Evolutionary conservation across 2,329 filamentous ascomycete species (phyloP), one percentile per base, ranked within the genome.

Genomic region (Fusarium chuoi): DNA sequence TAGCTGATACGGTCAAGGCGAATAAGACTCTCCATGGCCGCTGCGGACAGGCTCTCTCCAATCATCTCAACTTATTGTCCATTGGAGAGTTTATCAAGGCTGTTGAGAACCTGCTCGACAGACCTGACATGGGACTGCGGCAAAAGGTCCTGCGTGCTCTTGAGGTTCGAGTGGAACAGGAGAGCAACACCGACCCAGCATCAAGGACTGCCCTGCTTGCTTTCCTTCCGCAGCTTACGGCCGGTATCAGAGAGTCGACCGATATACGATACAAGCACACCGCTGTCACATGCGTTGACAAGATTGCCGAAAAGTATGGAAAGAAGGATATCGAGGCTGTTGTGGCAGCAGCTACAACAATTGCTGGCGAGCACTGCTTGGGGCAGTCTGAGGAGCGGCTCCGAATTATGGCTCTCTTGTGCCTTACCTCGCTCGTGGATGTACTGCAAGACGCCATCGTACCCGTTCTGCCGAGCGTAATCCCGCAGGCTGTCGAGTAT

Each of bases 231-330:
- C 92, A 92, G 75, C 87, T 98, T 70, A 94, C 93, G 24, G 87
- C 89, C 26, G 93, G 97, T 51, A 90, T 99, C 67, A 87, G 92
- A 62, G 89, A 92, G 56, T 92, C 93, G 12, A 85, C 88, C 38
- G 91, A 96, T 74, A 89, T 92, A 60, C 87, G 90, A 35, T 92
- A 96, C 81, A 95, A 96, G 83, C 92, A 95, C 77, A 94, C 94
- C 17, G 94, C 95, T 3, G 91, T 99, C 70, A 91, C 91, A 41
- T 98, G 96, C 77, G 92, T 98, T 49, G 95, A 98, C 83, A 94
- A 94, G 82, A 97, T 99, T 71, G 90, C 94, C 6, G 95, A 98
- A 83, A 96, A 96, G 81, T 98, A 98, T 81, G 97, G 96, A 75
- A 97, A 96, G 86, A 97, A 95, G 81, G 94, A 98, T 78, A 87